Base-by-base conservation (phyloP, 2,329 filamentous ascomycete species). In the Aspergillus japonicus region DNA sequence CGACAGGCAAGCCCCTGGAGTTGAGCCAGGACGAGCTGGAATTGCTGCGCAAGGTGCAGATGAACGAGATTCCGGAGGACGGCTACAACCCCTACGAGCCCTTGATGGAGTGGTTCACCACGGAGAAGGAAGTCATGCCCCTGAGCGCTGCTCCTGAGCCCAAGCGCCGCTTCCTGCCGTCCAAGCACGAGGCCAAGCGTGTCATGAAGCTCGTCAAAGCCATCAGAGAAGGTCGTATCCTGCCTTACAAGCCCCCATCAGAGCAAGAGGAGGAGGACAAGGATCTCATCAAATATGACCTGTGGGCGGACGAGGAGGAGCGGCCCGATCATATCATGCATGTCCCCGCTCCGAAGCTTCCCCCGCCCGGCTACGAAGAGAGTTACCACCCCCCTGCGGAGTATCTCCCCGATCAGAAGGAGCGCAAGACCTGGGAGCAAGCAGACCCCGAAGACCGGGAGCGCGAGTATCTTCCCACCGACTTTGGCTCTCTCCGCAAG, bases 201-300 rank as follows among this genome's bases (percentile, higher is more conserved):
- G 87, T 99, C 54, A 96, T 97, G 87, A 98, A 99, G 80, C 87
- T 99, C 70, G 95, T 98, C 56, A 92, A 91, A 71, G 95, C 95
- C 42, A 99, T 99, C 68, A 88, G 90, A 65, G 94, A 98, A 77
- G 95, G 96, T 39, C 87, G 92, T 53, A 98, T 99, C 66, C 80
- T 96, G 70, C 96, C 96, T 4, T 96, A 96, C 80, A 92, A 88
- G 73, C 86, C 92, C 4, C 87, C 87, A 0, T 83, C 87, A 69
- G 90, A 91, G 68, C 84, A 88, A 63, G 86, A 93, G 65, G 87
- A 91, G 58, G 85, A 90, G 55, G 87, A 91, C 58, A 82, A 90
- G 60, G 87, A 90, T 56, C 82, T 89, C 47, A 84, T 85, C 24
- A 88, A 87, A 70, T 96, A 92, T 71, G 95, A 99, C 72, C 85